phyloP scores from a whole-genome alignment of 225 moss, liverwort and hornwort genomes.

The Physcomitrellopsis africana region DNA sequence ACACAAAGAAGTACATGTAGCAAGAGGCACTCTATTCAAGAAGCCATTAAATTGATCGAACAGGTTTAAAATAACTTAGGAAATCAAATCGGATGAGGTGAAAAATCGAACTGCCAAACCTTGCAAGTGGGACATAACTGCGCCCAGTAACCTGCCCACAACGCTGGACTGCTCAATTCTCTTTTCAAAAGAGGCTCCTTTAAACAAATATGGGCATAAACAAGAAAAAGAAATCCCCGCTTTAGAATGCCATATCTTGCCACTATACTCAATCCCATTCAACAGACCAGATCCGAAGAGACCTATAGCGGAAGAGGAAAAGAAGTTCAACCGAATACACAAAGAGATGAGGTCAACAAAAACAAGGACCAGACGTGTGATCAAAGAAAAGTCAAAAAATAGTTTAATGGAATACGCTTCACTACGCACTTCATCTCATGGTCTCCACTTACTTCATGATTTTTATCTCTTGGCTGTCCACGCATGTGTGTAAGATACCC shows the following conservation, averaged over 20 bases:
- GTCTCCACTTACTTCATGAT: slow-evolving; percentile 49
- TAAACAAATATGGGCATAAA: slow-evolving; percentile 21
- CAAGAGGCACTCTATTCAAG: slow-evolving; percentile 13
- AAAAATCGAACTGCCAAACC: slow-evolving; percentile 37
- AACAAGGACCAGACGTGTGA: too few relatives aligned
- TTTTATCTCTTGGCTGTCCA: slow-evolving; percentile 51
- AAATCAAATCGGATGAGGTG: not conserved
- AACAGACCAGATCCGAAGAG: slow-evolving; percentile 5
- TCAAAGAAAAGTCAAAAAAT: not conserved
- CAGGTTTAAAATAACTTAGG: not conserved
- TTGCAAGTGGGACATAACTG: slow-evolving; percentile 99
- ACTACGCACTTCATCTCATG: not conserved
- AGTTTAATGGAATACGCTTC: not conserved
- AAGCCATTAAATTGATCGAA: not conserved
- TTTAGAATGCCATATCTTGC: not conserved
- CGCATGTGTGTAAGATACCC: slow-evolving; percentile 70
- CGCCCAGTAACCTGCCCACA: slow-evolving; percentile 93
- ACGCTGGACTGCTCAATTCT: slow-evolving; percentile 73
- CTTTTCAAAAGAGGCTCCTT: slow-evolving; percentile 77
- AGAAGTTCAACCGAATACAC: too few relatives aligned
- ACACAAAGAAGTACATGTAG: slow-evolving; percentile 17
- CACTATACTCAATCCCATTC: slow-evolving; percentile 8
- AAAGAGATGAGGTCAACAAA: too few relatives aligned
- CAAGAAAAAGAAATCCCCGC: not conserved
- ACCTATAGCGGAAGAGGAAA: not conserved